phyloP scores from a whole-genome alignment of 139 green algal species.

The Haematococcus sp. region DNA sequence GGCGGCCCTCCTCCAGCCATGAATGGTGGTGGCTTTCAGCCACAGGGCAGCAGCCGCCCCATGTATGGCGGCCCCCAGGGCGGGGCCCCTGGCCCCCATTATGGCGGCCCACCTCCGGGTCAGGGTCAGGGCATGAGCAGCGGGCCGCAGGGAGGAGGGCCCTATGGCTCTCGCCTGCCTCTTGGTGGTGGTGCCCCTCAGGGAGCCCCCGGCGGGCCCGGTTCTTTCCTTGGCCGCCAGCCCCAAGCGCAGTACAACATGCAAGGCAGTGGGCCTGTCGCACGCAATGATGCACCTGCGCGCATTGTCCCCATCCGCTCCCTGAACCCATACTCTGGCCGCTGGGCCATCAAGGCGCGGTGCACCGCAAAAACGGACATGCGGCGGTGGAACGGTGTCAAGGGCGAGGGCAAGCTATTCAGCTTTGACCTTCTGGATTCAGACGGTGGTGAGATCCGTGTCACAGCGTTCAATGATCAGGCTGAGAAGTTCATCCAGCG shows the following conservation, averaged over 20 bases:
- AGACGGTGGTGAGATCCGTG: constrained; percentile 77
- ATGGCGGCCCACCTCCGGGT: constrained; percentile 11
- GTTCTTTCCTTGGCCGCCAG: background rate
- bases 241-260: constrained; percentile 24
- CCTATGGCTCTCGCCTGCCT: background rate
- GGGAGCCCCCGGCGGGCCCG: constrained; percentile 12
- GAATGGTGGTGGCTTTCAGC: background rate
- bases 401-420: constrained; percentile 90
- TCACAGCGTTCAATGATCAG: constrained; percentile 73
- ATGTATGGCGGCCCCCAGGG: constrained; percentile 11
- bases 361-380: constrained; percentile 24
- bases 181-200: constrained; percentile 12
- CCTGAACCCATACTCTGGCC: constrained; percentile 91
- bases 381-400: constrained; percentile 50
- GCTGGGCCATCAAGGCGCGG: constrained; percentile 92
- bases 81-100: constrained; percentile 1
- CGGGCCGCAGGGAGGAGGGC: background rate
- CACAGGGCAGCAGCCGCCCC: background rate
- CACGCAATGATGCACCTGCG: constrained; percentile 52
- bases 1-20: constrained; percentile 2
- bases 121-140: constrained; percentile 16
- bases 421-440: constrained; percentile 90
- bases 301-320: constrained; percentile 81
- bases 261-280: constrained; percentile 34
- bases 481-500: constrained; percentile 47